Evolutionary conservation across 2,329 filamentous ascomycete species (phyloP), one percentile per base, ranked within the genome.

Genomic region (Elsinoe arachidis): DNA sequence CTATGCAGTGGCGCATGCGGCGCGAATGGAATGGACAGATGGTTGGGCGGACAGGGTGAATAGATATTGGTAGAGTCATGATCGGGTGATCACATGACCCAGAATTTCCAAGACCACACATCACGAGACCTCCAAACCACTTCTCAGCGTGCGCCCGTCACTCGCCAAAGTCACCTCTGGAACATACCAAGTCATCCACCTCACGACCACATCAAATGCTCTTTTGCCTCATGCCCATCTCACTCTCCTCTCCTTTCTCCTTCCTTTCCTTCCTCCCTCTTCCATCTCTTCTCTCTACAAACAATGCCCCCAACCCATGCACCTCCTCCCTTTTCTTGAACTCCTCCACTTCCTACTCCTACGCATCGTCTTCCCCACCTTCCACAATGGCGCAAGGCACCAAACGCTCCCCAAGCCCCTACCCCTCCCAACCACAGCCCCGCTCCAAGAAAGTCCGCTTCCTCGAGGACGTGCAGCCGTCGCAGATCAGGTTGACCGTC

Each of bases 381-480:
- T 21, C 39, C 37, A 30, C 54, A 56, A 30, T 56, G 54, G 21
- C 41, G 21, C 21, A 26, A 38, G 54, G 54, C 21, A 49, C 43
- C 49, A 58, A 53, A 44, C 56, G 46, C 38, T 54, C 35, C 9
- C 46, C 47, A 30, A 53, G 38, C 47, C 49, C 56, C 4, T 58
- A 37, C 23, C 49, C 56, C 47, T 53, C 49, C 38, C 56, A 17
- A 57, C 35, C 17, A 33, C 35, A 17, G 52, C 35, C 17, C 9
- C 35, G 33, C 37, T 23, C 34, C 15, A 59, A 59, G 33, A 55
- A 30, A 7, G 57, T 59, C 7, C 54, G 54, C n/a, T 61, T 59
- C 55, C 41, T 55, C 43, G 55, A 61, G 34, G 57, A 61, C 19
- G 53, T 56, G n/a, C 53, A 53, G 19, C 60, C 60, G 12, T 58